phyloP scores from a whole-genome alignment of 2,329 filamentous ascomycete genomes.

The Arthroderma sp. region DNA sequence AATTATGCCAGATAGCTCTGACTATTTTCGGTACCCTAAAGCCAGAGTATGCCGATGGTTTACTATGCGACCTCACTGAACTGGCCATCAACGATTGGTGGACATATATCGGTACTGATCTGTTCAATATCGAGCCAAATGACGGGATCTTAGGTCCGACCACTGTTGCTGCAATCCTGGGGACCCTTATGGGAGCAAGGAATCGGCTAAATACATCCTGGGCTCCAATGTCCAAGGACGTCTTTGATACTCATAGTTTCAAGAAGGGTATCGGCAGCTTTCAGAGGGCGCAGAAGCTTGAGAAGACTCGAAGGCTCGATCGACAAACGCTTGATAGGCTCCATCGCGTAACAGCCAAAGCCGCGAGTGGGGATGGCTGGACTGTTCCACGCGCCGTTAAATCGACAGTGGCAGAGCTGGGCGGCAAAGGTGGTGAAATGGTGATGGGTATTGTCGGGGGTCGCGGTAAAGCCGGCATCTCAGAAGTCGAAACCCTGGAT shows the following conservation, averaged over 20 bases:
- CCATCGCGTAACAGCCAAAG: slow-evolving; percentile 76
- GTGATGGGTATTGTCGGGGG: slow-evolving; percentile 88
- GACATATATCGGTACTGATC: slow-evolving; percentile 81
- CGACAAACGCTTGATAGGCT: slow-evolving; percentile 68
- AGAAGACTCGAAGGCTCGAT: slow-evolving; percentile 66
- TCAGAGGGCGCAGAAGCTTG: slow-evolving; percentile 75
- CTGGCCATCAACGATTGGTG: slow-evolving; percentile 88
- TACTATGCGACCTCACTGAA: slow-evolving; percentile 89
- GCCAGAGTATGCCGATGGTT: slow-evolving; percentile 78
- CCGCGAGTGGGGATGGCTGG: slow-evolving; percentile 79
- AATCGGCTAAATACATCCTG: slow-evolving; percentile 78
- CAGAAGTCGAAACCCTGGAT: slow-evolving; percentile 83
- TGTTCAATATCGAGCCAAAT: slow-evolving; percentile 82
- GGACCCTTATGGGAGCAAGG: slow-evolving; percentile 75
- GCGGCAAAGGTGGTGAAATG: slow-evolving; percentile 86
- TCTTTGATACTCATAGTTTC: slow-evolving; percentile 70
- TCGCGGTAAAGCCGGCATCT: slow-evolving; percentile 76
- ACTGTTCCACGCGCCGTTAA: slow-evolving; percentile 88
- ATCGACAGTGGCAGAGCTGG: slow-evolving; percentile 83
- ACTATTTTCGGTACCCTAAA: slow-evolving; percentile 77
- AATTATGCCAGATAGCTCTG: slow-evolving; percentile 78
- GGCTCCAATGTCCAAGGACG: slow-evolving; percentile 76
- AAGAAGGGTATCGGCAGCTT: slow-evolving; percentile 79
- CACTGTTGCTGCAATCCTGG: slow-evolving; percentile 75
- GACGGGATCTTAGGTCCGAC: slow-evolving; percentile 88